Percentiles rank a stretch among this genome's conserved stretches.
Conservation (phyloP, 331 rosid species). For the Acacia pycnantha region DNA sequence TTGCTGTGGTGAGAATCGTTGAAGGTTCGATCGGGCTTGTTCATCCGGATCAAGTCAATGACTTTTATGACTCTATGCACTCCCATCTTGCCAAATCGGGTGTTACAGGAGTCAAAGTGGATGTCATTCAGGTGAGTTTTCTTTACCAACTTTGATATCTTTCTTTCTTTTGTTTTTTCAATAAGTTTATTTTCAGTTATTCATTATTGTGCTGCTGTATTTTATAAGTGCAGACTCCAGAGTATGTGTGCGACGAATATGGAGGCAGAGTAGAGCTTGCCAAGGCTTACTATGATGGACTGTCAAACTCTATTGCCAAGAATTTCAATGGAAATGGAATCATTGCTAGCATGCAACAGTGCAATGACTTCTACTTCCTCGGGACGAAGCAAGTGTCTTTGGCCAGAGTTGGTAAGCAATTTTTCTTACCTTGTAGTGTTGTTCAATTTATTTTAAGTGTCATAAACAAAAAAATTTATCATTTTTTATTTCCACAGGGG, state of each 20-base stretch:
- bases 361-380: slow-evolving; percentile 92
- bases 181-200: neutral
- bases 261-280: slow-evolving; percentile 97
- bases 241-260: slow-evolving; percentile 63
- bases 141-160: neutral
- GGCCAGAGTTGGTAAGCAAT: slow-evolving; percentile 77
- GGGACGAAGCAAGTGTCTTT: slow-evolving; percentile 79
- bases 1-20: slow-evolving; percentile 69
- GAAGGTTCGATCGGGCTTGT: slow-evolving; percentile 82
- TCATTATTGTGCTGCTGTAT: neutral
- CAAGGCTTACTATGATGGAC: slow-evolving; percentile 73
- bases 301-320: slow-evolving; percentile 59
- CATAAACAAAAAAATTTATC: neutral
- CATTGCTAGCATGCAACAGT: slow-evolving; percentile 91
- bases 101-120: slow-evolving; percentile 83
- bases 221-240: slow-evolving; percentile 47
- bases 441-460: neutral
- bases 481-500: slow-evolving; percentile 44
- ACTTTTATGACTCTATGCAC: slow-evolving; percentile 77
- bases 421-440: neutral
- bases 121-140: slow-evolving; percentile 74
- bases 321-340: slow-evolving; percentile 83
- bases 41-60: slow-evolving; percentile 68
- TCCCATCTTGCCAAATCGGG: slow-evolving; percentile 74
- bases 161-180: neutral